phyloP scores from a whole-genome alignment of 2,329 filamentous ascomycete genomes.

The Cladorrhinum sp. region DNA sequence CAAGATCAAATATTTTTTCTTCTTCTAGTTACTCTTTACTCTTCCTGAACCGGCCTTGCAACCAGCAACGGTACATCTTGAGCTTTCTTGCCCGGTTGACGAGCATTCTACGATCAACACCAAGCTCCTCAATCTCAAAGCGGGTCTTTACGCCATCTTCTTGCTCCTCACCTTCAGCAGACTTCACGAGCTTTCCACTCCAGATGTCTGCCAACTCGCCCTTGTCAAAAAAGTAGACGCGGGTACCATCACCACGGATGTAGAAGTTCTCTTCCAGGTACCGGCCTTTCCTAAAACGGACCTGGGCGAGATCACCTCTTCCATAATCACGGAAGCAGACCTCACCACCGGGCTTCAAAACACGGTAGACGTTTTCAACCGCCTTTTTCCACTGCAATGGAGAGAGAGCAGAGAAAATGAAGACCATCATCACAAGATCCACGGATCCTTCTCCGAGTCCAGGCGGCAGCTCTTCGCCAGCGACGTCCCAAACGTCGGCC shows the following conservation, averaged over 20 bases:
- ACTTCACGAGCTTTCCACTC: slow-evolving; percentile 46
- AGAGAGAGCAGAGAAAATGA: slow-evolving; percentile 91
- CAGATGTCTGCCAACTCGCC: slow-evolving; percentile 80
- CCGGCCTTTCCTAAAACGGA: slow-evolving; percentile 91
- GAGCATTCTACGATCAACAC: slow-evolving; percentile 81
- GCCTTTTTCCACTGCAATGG: slow-evolving; percentile 82
- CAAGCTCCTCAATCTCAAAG: slow-evolving; percentile 76
- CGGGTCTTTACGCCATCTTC: slow-evolving; percentile 48
- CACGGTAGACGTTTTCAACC: slow-evolving; percentile 73
- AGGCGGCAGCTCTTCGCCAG: slow-evolving; percentile 69
- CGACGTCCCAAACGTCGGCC: slow-evolving; percentile 93
- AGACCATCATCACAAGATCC: slow-evolving; percentile 91
- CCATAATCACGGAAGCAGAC: slow-evolving; percentile 97
- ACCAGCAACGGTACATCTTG: slow-evolving; percentile 99
- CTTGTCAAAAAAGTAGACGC: slow-evolving; percentile 95
- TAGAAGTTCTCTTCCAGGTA: slow-evolving; percentile 98
- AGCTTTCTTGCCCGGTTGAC: slow-evolving; percentile 87
- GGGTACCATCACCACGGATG: slow-evolving; percentile 87
- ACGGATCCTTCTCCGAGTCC: slow-evolving; percentile 74
- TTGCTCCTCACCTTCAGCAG: slow-evolving; percentile 26
- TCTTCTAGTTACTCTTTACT: slow-evolving; percentile 24
- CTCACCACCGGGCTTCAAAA: slow-evolving; percentile 89
- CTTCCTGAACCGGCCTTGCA: slow-evolving; percentile 80
- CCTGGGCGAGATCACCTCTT: slow-evolving; percentile 90
- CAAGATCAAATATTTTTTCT: background rate